Evolutionary conservation across 345 rosid genomes (phyloP), one percentile per base, ranked within the genome.

Genomic region (Punica granatum): DNA sequence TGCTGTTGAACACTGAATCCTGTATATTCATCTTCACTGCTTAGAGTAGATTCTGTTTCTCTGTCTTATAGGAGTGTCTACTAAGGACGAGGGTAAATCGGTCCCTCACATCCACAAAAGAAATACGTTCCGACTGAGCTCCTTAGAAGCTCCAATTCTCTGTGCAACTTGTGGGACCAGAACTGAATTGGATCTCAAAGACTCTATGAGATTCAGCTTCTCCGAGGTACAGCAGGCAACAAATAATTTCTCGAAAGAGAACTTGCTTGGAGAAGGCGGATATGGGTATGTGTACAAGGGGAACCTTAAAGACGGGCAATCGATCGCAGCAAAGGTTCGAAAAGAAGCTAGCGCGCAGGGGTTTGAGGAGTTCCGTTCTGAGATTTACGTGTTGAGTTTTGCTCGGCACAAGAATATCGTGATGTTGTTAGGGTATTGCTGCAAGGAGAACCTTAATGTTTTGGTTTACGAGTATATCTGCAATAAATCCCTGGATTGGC

Each of bases 351-450:
- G 88, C 68, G 56, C 75, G 2, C 91, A 84, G 76, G 88, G 86
- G 3, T 82, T 84, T 70, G 4, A 63, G 4, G 88, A 86, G 49
- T 86, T 86, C 66, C 78, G 82, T 4, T 80, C 85, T 6, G 88
- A 86, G 74, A 66, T 86, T 16, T 74, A 78, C 41, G 86, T 81
- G 42, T 63, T 86, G 34, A 82, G 76, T 66, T 86, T 86, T 35
- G 91, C 81, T 21, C 84, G 81, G 60, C 88, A 86, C 83, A 86
- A 84, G 88, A 86, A 86, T 77, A 86, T 86, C 53, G 85, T 86
- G 61, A 84, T 86, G 88, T 80, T 86, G 69, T 74, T 86, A 76
- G 85, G 91, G 36, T 80, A 70, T 65, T 84, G 84, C 64, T 84
- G 88, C 81, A 82, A 79, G 87, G 91, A 86, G 70, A 77, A 77